Conservation (phyloP, 2,329 filamentous ascomycete species). For the Zasmidium citrigriseum region DNA sequence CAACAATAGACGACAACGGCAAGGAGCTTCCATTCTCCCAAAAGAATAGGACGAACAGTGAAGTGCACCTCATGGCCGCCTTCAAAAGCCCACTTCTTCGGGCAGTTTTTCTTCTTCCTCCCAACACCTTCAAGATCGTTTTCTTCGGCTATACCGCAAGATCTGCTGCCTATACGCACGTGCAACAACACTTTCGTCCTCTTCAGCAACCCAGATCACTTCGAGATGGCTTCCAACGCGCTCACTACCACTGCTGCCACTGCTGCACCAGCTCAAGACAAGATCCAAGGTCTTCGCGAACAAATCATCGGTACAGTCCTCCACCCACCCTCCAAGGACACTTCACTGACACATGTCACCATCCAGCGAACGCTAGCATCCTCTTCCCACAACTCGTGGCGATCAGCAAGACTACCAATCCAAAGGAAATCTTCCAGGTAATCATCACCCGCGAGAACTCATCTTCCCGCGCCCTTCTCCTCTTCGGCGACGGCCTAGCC, state of each 20-base stretch:
- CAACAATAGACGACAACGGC: too few species aligned
- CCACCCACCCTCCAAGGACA: neutral
- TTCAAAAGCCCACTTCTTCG: too few species aligned
- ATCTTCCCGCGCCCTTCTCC: conserved; percentile 10
- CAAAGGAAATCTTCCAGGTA: conserved; percentile 18
- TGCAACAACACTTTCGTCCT: too few species aligned
- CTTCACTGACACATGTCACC: conserved; percentile 1
- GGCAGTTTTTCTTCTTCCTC: too few species aligned
- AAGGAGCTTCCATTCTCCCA: too few species aligned
- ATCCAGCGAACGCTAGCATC: conserved; percentile 16
- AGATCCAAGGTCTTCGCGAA: conserved; percentile 10
- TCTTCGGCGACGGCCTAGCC: conserved; percentile 2
- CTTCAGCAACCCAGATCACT: too few species aligned
- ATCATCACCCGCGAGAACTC: conserved; percentile 4
- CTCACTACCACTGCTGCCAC: neutral
- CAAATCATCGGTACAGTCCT: conserved; percentile 17
- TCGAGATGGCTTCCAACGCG: too few species aligned
- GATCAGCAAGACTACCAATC: neutral
- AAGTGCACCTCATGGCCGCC: too few species aligned
- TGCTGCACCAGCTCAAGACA: neutral
- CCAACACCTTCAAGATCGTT: too few species aligned
- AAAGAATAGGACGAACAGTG: too few species aligned
- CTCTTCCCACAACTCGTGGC: conserved; percentile 14
- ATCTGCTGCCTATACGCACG: too few species aligned
- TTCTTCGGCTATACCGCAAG: too few species aligned